Conservation (phyloP, 129 eudicot species). For the Lactuca sativa region DNA sequence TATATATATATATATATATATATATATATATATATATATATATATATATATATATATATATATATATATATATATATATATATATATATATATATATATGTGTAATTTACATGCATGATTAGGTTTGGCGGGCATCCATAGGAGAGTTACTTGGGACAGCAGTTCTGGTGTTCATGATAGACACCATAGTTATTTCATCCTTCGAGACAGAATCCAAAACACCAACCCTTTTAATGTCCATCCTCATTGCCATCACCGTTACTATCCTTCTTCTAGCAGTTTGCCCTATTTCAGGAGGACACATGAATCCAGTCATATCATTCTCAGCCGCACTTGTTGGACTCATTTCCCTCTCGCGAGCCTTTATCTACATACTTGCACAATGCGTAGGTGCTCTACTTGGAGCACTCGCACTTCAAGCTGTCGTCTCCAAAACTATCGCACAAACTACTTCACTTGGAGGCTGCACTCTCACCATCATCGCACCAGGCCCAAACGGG, state of each 20-base stretch:
- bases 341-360: conserved; percentile 60
- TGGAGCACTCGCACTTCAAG: conserved; percentile 71
- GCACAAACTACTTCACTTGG: conserved; percentile 53
- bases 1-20: no score
- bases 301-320: conserved; percentile 68
- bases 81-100: no score
- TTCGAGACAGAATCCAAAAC: conserved; percentile 40
- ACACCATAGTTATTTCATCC: conserved; percentile 72
- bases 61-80: no score
- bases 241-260: conserved; percentile 46
- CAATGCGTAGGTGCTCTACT: conserved; percentile 66
- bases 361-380: conserved; percentile 63
- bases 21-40: no score
- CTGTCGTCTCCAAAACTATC: conserved; percentile 42
- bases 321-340: conserved; percentile 80
- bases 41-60: no score
- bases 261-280: conserved; percentile 64
- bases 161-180: conserved; percentile 64
- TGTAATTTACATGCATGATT: neutral
- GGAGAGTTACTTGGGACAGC: conserved; percentile 76
- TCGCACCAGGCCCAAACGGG: conserved; percentile 65
- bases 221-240: conserved; percentile 52
- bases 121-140: conserved; percentile 82
- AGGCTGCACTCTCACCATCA: conserved; percentile 60
- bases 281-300: conserved; percentile 77